phyloP scores from a whole-genome alignment of 768 basidiomycete genomes.

The Hericium rajendrae region DNA sequence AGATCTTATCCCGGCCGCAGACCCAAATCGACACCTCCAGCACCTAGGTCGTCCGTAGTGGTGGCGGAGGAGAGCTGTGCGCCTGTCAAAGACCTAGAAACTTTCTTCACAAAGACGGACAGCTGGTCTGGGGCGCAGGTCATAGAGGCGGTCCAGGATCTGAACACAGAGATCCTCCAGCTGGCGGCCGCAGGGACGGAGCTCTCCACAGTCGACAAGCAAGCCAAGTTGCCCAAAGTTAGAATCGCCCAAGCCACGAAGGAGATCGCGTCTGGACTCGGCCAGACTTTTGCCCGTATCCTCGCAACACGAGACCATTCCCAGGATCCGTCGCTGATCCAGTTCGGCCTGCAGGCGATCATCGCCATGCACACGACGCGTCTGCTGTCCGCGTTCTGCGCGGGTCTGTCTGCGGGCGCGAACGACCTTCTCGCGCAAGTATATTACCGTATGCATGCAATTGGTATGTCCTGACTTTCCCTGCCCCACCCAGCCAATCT shows the following conservation, averaged over 20 bases:
- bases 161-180: conserved; percentile 76
- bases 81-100: conserved; percentile 47
- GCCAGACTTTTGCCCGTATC: conserved; percentile 49
- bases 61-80: conserved; percentile 45
- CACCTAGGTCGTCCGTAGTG: conserved; percentile 11
- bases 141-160: conserved; percentile 68
- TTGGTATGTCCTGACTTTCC: conserved; percentile 30
- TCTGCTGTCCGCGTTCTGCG: conserved; percentile 60
- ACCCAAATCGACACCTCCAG: conserved; percentile 16
- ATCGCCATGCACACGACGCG: conserved; percentile 57
- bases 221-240: conserved; percentile 28
- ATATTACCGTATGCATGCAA: conserved; percentile 45
- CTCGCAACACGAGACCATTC: conserved; percentile 57
- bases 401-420: conserved; percentile 63
- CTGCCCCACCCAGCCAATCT: not conserved
- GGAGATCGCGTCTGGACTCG: conserved; percentile 55
- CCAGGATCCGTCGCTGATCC: conserved; percentile 68
- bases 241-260: conserved; percentile 43
- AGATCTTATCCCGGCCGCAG: conserved; percentile 11
- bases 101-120: conserved; percentile 67
- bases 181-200: conserved; percentile 71
- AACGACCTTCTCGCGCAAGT: conserved; percentile 57
- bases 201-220: conserved; percentile 43
- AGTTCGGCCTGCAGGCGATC: conserved; percentile 66
- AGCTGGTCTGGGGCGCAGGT: conserved; percentile 69